Evolutionary conservation across 495 filamentous ascomycete species (phyloP).

Genomic region (Aspergillus sclerotioniger): DNA sequence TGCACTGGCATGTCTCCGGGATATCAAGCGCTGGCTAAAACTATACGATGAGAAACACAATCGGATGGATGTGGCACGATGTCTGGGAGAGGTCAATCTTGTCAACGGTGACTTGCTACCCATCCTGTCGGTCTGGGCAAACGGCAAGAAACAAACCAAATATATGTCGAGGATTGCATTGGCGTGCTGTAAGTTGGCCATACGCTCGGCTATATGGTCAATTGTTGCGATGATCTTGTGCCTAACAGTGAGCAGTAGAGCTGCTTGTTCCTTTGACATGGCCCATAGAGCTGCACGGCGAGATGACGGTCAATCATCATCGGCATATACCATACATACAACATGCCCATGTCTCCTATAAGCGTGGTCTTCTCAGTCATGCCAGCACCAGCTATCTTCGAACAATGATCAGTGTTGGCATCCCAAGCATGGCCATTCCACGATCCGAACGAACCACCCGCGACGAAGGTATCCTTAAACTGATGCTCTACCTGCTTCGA

Average conservation of each 20-base stretch:
- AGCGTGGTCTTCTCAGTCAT: conserved; percentile 79
- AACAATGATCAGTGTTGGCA: conserved; percentile 71
- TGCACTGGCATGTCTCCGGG: conserved; percentile 84
- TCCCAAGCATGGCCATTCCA: conserved; percentile 82
- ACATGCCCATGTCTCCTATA: conserved; percentile 84
- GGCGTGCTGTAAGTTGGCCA: conserved; percentile 61
- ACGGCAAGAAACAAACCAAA: conserved; percentile 61
- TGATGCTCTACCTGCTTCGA: conserved; percentile 82
- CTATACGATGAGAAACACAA: conserved; percentile 93
- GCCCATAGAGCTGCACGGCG: conserved; percentile 78
- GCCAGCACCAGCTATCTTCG: conserved; percentile 73
- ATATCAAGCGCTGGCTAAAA: conserved; percentile 90
- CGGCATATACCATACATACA: conserved; percentile 85
- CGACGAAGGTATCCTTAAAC: conserved; percentile 91
- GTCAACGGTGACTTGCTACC: conserved; percentile 85
- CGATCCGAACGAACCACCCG: conserved; percentile 71
- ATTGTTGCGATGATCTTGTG: background rate
- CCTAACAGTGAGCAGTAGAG: conserved; percentile 56
- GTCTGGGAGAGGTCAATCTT: conserved; percentile 89
- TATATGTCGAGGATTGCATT: conserved; percentile 77
- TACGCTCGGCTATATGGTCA: background rate
- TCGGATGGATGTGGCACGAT: conserved; percentile 91
- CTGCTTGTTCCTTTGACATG: conserved; percentile 93
- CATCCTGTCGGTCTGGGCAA: conserved; percentile 79
- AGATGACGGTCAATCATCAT: conserved; percentile 91